Base-by-base conservation (phyloP, 495 filamentous ascomycete genomes). In the Xanthoparmelia taractica region DNA sequence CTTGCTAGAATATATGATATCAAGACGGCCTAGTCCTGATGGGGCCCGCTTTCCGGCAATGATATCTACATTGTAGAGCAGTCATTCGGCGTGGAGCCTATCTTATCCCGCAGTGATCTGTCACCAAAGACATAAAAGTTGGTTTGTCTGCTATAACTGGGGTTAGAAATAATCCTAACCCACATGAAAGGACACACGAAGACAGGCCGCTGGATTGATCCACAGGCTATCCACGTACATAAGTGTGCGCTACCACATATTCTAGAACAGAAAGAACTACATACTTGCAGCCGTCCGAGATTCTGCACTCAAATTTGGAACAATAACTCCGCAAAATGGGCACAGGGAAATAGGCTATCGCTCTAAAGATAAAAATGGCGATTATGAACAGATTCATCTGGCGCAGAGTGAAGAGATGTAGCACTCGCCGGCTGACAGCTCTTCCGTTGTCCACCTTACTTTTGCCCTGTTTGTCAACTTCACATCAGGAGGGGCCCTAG, bases 1-100 rank as follows among this genome's bases (percentile, higher is more conserved):
- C 59, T 68, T 38, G 64, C 60, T 13, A 54, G 20, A 6, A 17
- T 66, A 5, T 68, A 64, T 17, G 48, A 63, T 54, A 15, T 66
- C n/a, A 4, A 13, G 8, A 34, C 56, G 17, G 10, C 34, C 25
- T 58, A 25, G 38, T 58, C 56, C 10, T 31, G 33, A 29, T n/a
- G 25, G 41, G 41, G 2, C 43, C n/a, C 27, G 2, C 31, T 29
- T 29, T 29, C 23, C 7, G 15, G 23, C 27, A 0, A 33, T 7
- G 5, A 31, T n/a, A 31, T 20, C 6, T n/a, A 8, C 29, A 20
- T 54, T n/a, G 13, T 31, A 52, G 10, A 12, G n/a, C 45, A 25
- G 23, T 11, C 11, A 25, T 48, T 25, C 18, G 7, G 8, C 2
- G 23, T 11, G 43, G 25, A 50, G 10, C 13, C 2, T 25, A 50